Conservation (phyloP, 2,329 filamentous ascomycete genomes). For the Scytalidium sp. region DNA sequence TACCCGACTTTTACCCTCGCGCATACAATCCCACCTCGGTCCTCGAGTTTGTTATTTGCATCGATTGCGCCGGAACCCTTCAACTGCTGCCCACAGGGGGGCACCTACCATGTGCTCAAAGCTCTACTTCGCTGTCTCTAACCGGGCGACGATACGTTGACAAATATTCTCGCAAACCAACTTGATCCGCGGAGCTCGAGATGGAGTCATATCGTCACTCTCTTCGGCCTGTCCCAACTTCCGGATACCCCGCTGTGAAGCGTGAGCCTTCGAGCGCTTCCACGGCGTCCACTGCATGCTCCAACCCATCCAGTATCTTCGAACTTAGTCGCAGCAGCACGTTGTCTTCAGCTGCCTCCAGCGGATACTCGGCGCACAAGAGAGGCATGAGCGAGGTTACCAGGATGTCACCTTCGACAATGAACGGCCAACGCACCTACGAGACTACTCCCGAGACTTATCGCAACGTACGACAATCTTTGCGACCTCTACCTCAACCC, state of each 20-base stretch:
- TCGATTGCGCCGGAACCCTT: not conserved
- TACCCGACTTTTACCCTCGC: not conserved
- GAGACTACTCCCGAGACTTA: slow-evolving; percentile 60
- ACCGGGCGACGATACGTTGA: not conserved
- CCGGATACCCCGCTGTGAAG: slow-evolving; percentile 42
- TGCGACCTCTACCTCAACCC: slow-evolving; percentile 70
- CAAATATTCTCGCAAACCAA: not conserved
- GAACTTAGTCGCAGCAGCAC: slow-evolving; percentile 65
- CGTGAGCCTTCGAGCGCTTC: slow-evolving; percentile 68
- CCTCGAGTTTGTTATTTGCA: not conserved
- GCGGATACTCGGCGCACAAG: slow-evolving; percentile 59
- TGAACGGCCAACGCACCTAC: slow-evolving; percentile 36
- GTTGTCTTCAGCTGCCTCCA: slow-evolving; percentile 70
- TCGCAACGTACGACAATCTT: slow-evolving; percentile 69
- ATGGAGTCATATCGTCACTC: slow-evolving; percentile 52
- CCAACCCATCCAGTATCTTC: slow-evolving; percentile 43
- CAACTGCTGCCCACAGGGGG: not conserved
- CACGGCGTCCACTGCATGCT: slow-evolving; percentile 68
- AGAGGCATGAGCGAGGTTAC: slow-evolving; percentile 73
- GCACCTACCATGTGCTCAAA: not conserved
- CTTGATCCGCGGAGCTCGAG: not conserved
- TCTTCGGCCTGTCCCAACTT: slow-evolving; percentile 53
- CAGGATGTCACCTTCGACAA: slow-evolving; percentile 48
- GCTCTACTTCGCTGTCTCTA: not conserved
- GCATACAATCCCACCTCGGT: not conserved